Conservation (phyloP, 164 flowering plant genomes). For the Sextonia rubra region DNA sequence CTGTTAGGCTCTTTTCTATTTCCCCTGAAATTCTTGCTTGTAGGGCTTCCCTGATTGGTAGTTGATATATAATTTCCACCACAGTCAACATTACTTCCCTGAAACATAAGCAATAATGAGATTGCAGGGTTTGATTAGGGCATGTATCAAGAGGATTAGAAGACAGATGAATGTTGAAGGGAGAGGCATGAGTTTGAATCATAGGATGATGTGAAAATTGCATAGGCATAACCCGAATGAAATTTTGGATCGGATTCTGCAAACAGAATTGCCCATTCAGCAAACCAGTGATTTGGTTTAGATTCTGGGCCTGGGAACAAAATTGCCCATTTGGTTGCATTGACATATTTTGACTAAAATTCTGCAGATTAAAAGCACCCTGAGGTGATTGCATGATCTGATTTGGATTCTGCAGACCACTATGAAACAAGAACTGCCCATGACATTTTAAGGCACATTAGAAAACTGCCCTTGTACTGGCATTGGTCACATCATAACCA, state of each 20-base stretch:
- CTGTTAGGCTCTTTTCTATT: neutral
- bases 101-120: neutral
- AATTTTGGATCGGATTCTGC: neutral
- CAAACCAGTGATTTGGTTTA: neutral
- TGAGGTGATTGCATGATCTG: neutral
- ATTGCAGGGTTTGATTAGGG: neutral
- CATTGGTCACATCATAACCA: neutral
- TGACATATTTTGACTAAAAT: neutral
- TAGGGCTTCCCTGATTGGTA: slow-evolving; percentile 3
- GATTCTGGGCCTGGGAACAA: neutral
- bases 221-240: neutral
- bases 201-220: neutral
- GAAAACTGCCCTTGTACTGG: slow-evolving; percentile 1
- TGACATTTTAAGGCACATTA: neutral
- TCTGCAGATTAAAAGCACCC: neutral
- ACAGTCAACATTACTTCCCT: neutral
- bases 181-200: neutral
- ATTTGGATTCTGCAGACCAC: neutral
- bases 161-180: neutral
- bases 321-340: neutral
- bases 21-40: neutral
- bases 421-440: neutral
- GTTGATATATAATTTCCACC: neutral
- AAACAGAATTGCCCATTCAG: neutral
- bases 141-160: neutral